Percentiles rank a stretch among this genome's conserved stretches.
phyloP scores from a whole-genome alignment of 208 protist species.

The Leishmania aethiopica region DNA sequence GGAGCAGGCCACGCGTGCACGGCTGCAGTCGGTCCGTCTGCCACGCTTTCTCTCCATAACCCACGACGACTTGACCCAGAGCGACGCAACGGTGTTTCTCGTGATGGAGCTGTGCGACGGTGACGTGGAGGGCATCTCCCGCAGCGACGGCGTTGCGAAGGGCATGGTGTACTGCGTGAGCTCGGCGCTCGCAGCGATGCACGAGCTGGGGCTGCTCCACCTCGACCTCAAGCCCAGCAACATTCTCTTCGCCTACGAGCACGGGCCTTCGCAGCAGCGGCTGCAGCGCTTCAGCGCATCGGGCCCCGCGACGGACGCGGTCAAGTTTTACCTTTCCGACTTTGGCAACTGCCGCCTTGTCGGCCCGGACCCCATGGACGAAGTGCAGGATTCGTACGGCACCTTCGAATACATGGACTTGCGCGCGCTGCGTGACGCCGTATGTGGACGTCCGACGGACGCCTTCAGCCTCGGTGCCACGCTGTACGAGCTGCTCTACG shows the following conservation, averaged over 20 bases:
- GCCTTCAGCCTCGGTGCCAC: conserved; percentile 79
- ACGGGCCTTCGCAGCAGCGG: conserved; percentile 41
- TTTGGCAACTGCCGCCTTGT: conserved; percentile 89
- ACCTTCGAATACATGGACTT: conserved; percentile 92
- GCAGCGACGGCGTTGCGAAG: conserved; percentile 53
- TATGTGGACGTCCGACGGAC: conserved; percentile 77
- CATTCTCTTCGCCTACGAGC: conserved; percentile 78
- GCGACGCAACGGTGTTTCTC: conserved; percentile 77
- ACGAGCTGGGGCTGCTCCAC: conserved; percentile 79
- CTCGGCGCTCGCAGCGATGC: conserved; percentile 79
- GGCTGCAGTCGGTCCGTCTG: conserved; percentile 45
- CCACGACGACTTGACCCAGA: conserved; percentile 60
- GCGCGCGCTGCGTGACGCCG: conserved; percentile 60
- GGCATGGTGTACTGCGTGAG: conserved; percentile 82
- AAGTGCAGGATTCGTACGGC: conserved; percentile 63
- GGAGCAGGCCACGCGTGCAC: conserved; percentile 34
- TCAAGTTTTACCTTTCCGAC: conserved; percentile 89
- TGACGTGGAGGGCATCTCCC: conserved; percentile 73
- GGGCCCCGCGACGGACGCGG: conserved; percentile 16
- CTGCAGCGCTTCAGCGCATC: background rate
- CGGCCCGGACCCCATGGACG: conserved; percentile 39
- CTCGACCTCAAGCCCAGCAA: conserved; percentile 90
- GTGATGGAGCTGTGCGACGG: conserved; percentile 88
- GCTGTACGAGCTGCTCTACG: conserved; percentile 78
- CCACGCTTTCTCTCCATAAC: conserved; percentile 82